Evolutionary conservation across 2,329 filamentous ascomycete genomes (phyloP).

Genomic region (Periglandula ipomoeae): DNA sequence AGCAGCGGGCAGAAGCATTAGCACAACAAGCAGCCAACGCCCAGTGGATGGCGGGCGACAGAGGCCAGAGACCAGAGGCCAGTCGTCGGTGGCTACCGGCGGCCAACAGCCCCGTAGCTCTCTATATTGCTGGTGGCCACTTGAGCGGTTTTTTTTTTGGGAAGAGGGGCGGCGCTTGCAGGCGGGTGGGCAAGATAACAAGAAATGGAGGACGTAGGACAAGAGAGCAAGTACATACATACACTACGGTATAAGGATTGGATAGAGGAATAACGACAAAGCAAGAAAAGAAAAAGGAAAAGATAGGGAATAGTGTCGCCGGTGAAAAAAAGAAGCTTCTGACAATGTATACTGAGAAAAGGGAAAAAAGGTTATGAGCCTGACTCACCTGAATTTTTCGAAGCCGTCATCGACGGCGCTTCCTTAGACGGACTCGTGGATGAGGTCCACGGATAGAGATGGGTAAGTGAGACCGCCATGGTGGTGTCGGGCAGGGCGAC

Average conservation of each 20-base stretch:
- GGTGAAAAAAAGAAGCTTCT: too few species aligned
- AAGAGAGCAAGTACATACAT: too few species aligned
- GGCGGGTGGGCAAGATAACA: background rate
- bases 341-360: too few species aligned
- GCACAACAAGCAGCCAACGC: background rate
- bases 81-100: background rate
- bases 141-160: background rate
- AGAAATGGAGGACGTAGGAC: too few species aligned
- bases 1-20: too few species aligned
- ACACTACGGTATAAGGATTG: too few species aligned
- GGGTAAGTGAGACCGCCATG: conserved; percentile 7
- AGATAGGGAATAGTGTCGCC: too few species aligned
- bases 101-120: background rate
- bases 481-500: background rate
- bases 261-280: too few species aligned
- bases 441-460: conserved; percentile 4
- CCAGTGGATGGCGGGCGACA: background rate
- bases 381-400: background rate
- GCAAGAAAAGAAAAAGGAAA: too few species aligned
- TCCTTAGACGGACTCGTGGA: background rate
- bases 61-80: too few species aligned
- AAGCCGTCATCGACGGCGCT: conserved; percentile 1
- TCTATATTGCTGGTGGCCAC: background rate
- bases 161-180: background rate
- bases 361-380: background rate